Percentiles rank a stretch among this genome's conserved stretches.
These are phyloP conservation scores for Exophiala calicioides DNA, from an alignment of 2,329 filamentous ascomycete species.

Conservation along the genomic window DNA sequence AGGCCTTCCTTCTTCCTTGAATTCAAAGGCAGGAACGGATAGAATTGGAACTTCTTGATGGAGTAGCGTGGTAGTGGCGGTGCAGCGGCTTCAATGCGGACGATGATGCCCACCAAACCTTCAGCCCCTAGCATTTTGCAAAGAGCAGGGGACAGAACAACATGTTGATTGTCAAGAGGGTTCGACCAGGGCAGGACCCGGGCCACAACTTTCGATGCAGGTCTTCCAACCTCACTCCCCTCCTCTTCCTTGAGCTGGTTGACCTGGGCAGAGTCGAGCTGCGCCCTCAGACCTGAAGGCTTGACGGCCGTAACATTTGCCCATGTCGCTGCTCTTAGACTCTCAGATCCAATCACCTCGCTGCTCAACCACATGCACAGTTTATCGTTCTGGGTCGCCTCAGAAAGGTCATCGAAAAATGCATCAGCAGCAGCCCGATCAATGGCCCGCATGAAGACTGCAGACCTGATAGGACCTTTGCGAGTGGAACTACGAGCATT, in stretches of 20 bases:
- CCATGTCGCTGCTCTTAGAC: conserved; percentile 74
- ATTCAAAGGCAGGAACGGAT: conserved; percentile 68
- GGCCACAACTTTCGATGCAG: conserved; percentile 71
- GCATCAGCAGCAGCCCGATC: conserved; percentile 69
- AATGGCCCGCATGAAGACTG: conserved; percentile 74
- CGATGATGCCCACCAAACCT: conserved; percentile 78
- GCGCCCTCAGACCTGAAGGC: conserved; percentile 72
- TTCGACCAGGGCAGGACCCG: conserved; percentile 78
- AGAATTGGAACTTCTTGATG: conserved; percentile 71
- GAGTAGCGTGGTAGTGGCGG: conserved; percentile 67
- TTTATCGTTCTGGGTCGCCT: conserved; percentile 52
- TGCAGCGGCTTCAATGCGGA: conserved; percentile 82
- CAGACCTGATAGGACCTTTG: conserved; percentile 49
- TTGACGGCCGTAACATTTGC: conserved; percentile 84
- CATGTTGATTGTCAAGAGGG: conserved; percentile 77
- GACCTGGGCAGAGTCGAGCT: conserved; percentile 67
- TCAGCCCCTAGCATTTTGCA: conserved; percentile 71
- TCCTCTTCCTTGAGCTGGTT: conserved; percentile 67
- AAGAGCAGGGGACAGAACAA: conserved; percentile 74
- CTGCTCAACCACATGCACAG: conserved; percentile 83
- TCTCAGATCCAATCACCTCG: conserved; percentile 70
- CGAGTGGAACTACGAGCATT: conserved; percentile 67
- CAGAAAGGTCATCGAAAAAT: conserved; percentile 71
- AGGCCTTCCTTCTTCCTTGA: conserved; percentile 65
- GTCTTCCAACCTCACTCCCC: conserved; percentile 56